Conservation (phyloP, 805 yeast genomes). For the Kregervanrija pseudodelftensis region DNA sequence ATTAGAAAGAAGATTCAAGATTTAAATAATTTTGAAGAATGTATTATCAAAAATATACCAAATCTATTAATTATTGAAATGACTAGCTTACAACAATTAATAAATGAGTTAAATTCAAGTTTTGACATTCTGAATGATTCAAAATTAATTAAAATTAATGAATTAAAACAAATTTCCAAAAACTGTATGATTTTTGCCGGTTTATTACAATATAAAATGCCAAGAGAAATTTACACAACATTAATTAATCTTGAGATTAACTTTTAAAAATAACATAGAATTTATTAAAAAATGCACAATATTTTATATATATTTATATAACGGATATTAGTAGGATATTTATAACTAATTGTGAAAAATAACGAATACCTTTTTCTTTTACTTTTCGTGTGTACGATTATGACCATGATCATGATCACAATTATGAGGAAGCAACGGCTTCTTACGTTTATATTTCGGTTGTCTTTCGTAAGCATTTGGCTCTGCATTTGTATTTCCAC, state of each 20-base stretch:
- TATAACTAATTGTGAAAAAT: too few relatives aligned
- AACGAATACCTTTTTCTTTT: neutral
- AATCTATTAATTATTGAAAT: conserved; percentile 71
- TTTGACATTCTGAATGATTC: conserved; percentile 15
- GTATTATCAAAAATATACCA: conserved; percentile 73
- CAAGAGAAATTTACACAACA: conserved; percentile 70
- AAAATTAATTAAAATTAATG: conserved; percentile 42
- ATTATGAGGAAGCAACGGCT: conserved; percentile 7
- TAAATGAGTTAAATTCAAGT: conserved; percentile 36
- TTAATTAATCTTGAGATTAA: conserved; percentile 53
- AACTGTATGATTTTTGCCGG: conserved; percentile 95
- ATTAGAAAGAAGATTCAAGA: conserved; percentile 65
- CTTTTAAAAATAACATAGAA: conserved; percentile 10
- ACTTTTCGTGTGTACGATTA: conserved; percentile 1
- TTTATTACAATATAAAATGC: conserved; percentile 89
- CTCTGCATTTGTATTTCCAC: conserved; percentile 18
- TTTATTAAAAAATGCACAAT: too few relatives aligned
- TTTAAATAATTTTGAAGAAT: conserved; percentile 55
- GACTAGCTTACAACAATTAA: conserved; percentile 62
- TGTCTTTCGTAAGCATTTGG: conserved; percentile 86
- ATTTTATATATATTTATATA: neutral
- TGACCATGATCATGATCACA: conserved; percentile 9
- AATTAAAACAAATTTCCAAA: conserved; percentile 59
- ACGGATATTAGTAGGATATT: neutral
- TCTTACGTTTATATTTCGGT: conserved; percentile 47